Evolutionary conservation across 768 basidiomycete species (phyloP).

Genomic region (Termitomyces eurrhizus): DNA sequence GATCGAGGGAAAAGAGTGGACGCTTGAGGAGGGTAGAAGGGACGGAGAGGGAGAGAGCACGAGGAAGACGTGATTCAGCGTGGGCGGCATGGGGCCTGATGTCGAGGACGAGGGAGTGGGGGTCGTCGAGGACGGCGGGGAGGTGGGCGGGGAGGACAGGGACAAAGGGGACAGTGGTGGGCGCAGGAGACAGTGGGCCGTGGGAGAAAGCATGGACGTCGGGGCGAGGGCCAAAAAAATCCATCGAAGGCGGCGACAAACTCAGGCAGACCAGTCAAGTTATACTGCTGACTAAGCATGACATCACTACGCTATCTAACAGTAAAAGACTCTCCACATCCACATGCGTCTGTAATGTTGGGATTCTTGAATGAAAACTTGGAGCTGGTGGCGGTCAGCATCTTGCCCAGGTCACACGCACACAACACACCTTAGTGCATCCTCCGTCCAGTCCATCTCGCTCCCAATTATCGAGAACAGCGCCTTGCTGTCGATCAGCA

Average conservation of each 20-base stretch:
- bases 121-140: slow-evolving; percentile 27
- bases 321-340: slow-evolving; percentile 91
- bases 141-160: slow-evolving; percentile 25
- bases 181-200: slow-evolving; percentile 23
- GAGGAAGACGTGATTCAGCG: slow-evolving; percentile 57
- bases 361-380: slow-evolving; percentile 87
- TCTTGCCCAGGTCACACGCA: not conserved
- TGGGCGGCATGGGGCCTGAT: slow-evolving; percentile 81
- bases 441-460: slow-evolving; percentile 99
- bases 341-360: slow-evolving; percentile 92
- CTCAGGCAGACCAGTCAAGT: not conserved
- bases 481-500: slow-evolving; percentile 95
- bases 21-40: slow-evolving; percentile 94
- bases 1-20: slow-evolving; percentile 77
- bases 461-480: slow-evolving; percentile 97
- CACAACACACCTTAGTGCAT: slow-evolving; percentile 63
- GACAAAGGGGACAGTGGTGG: slow-evolving; percentile 17
- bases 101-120: slow-evolving; percentile 70
- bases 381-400: slow-evolving; percentile 39
- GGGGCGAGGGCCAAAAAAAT: slow-evolving; percentile 36
- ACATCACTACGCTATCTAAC: slow-evolving; percentile 34
- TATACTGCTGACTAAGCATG: slow-evolving; percentile 12
- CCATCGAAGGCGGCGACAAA: slow-evolving; percentile 18
- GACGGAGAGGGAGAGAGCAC: slow-evolving; percentile 81
- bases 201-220: slow-evolving; percentile 46